phyloP scores from a whole-genome alignment of 495 filamentous ascomycete species.

The Penicillium odoratum region DNA sequence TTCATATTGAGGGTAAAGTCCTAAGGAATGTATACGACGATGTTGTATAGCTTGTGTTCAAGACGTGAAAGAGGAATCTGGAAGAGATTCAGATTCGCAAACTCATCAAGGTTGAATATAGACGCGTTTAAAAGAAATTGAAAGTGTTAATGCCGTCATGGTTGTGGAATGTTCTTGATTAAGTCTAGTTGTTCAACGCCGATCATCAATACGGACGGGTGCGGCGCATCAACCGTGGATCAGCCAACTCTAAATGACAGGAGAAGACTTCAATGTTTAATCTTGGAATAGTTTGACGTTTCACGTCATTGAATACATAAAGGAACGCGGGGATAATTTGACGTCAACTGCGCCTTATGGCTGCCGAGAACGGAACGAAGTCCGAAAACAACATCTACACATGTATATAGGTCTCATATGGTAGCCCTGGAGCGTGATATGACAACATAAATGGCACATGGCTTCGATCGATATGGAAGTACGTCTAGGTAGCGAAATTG shows the following conservation, averaged over 20 bases:
- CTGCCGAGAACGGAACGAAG: background rate
- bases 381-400: background rate
- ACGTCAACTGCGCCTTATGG: background rate
- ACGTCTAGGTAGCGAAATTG: too few relatives aligned
- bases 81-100: background rate
- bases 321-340: background rate
- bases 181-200: conserved; percentile 10
- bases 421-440: too few relatives aligned
- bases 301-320: background rate
- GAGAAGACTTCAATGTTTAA: too few relatives aligned
- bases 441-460: too few relatives aligned
- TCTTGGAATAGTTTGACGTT: too few relatives aligned
- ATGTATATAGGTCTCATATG: too few relatives aligned
- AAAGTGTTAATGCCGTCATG: conserved; percentile 16
- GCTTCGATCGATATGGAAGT: too few relatives aligned
- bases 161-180: conserved; percentile 4
- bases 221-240: background rate
- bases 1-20: conserved; percentile 18
- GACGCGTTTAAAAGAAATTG: background rate
- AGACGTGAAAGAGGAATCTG: background rate
- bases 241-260: background rate
- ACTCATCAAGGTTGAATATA: too few relatives aligned
- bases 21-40: background rate
- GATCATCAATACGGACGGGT: background rate
- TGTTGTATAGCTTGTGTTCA: background rate